Evolutionary conservation across 2,329 filamentous ascomycete species (phyloP).

Genomic region (Aquanectria penicillioides): DNA sequence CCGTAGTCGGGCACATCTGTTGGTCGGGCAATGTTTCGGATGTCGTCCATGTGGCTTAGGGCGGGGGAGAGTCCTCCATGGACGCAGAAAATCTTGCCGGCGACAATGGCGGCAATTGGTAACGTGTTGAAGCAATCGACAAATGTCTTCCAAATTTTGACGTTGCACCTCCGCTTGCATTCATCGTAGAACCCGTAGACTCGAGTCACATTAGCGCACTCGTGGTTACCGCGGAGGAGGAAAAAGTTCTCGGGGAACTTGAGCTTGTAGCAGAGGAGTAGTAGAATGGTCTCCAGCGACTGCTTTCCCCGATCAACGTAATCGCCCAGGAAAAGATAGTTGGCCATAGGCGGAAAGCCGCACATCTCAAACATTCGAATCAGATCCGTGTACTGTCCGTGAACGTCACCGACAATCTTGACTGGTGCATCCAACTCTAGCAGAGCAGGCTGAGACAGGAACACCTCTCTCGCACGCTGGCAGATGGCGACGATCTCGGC

Average conservation of each 20-base stretch:
- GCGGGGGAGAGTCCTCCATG: constrained; percentile 94
- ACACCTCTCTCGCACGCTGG: constrained; percentile 85
- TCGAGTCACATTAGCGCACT: constrained; percentile 98
- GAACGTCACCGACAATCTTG: constrained; percentile 98
- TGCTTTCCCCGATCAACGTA: constrained; percentile 99
- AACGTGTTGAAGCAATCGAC: constrained; percentile 99
- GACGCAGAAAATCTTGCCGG: constrained; percentile 97
- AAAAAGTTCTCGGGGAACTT: constrained; percentile 99
- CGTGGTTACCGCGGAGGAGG: constrained; percentile 97
- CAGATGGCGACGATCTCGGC: constrained; percentile 97
- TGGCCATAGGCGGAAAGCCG: constrained; percentile 96
- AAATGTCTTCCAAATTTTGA: constrained; percentile 99
- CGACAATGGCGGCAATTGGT: constrained; percentile 96
- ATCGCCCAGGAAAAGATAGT: constrained; percentile 99
- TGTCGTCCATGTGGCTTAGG: constrained; percentile 97
- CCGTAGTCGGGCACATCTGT: constrained; percentile 98
- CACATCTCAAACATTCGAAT: constrained; percentile 98
- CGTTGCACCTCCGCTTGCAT: constrained; percentile 98
- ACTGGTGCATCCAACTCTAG: constrained; percentile 93
- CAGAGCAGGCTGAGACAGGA: constrained; percentile 90
- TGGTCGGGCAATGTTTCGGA: constrained; percentile 92
- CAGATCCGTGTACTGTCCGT: constrained; percentile 98
- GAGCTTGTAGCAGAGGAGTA: constrained; percentile 98
- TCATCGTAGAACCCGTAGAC: constrained; percentile 99
- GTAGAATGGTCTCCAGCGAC: constrained; percentile 97